Evolutionary conservation across 495 filamentous ascomycete species (phyloP), one percentile per base, ranked within the genome.

Genomic region (Podospora sp.): DNA sequence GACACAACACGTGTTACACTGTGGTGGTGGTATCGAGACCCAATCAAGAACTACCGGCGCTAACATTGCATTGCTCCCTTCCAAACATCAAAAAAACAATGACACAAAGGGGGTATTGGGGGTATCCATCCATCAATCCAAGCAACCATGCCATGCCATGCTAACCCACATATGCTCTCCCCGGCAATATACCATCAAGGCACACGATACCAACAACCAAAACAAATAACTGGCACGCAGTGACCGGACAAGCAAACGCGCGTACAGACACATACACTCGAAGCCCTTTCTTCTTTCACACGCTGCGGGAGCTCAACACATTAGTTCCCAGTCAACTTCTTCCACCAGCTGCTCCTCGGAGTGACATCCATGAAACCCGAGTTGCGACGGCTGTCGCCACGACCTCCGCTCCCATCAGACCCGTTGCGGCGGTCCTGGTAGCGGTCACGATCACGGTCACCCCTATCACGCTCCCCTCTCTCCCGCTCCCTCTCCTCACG

Each of bases 321-420:
- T 55, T 58, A 65, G 51, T 35, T 67, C 26, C 73, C 69, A 29
- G 72, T 72, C 35, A 76, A 25, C 75, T 83, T 84, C 76, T 76
- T 83, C 82, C 83, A 87, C 77, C 85, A 84, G 65, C 83, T 85
- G 68, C 81, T 84, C 53, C 84, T 73, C 62, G 84, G 83, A 1
- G 76, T 82, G 36, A 74, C 63, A 60, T 81, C 80, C 71, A 76
- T 78, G 65, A 81, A 82, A 51, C 72, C 75, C 60, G 68, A 76
- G 53, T 73, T 78, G 60, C 72, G 74, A 63, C 73, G 70, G 68
- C 71, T 82, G 62, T 77, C 75, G 29, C 74, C 70, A 52, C 76
- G 66, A 60, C 73, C 77, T 59, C 78, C 81, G 57, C 82, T 83
- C 7, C 81, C 82, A 18, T 82, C 82, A 2, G 81, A 82, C 9